Conservation (phyloP, 768 basidiomycete genomes). For the Boletus vermiculosoides region DNA sequence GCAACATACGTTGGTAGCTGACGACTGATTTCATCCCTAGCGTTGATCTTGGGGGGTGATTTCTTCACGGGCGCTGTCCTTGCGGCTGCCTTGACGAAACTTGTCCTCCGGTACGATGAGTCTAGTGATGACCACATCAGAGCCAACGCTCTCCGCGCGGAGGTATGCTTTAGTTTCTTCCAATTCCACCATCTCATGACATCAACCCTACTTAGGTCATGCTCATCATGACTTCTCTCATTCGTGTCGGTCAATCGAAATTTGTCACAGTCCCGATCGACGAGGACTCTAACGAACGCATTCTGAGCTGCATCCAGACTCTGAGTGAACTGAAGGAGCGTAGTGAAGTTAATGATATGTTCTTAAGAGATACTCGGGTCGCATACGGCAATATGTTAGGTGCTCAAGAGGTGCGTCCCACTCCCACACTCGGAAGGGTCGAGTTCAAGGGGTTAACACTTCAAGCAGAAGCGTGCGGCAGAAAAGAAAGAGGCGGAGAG, state of each 20-base stretch:
- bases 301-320: constrained; percentile 94
- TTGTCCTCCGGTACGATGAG: constrained; percentile 73
- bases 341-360: constrained; percentile 62
- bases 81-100: constrained; percentile 86
- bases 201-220: constrained; percentile 59
- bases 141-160: constrained; percentile 78
- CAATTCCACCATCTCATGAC: background rate
- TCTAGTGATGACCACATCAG: constrained; percentile 49
- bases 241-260: constrained; percentile 96
- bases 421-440: background rate
- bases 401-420: constrained; percentile 74
- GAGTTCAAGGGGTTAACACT: background rate
- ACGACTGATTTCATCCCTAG: constrained; percentile 34
- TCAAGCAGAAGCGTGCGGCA: constrained; percentile 72
- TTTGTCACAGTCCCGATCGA: constrained; percentile 94
- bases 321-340: constrained; percentile 73
- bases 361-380: constrained; percentile 82
- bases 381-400: constrained; percentile 96
- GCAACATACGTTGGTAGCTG: background rate
- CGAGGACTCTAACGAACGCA: constrained; percentile 95
- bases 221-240: constrained; percentile 96
- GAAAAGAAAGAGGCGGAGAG: constrained; percentile 88
- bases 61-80: constrained; percentile 95
- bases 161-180: constrained; percentile 44
- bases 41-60: constrained; percentile 89